A percentile compares a stretch with the other conserved stretches of the same genome.
Evolutionary conservation across 495 filamentous ascomycete species (phyloP).

Genomic region (Penicillium taxi): DNA sequence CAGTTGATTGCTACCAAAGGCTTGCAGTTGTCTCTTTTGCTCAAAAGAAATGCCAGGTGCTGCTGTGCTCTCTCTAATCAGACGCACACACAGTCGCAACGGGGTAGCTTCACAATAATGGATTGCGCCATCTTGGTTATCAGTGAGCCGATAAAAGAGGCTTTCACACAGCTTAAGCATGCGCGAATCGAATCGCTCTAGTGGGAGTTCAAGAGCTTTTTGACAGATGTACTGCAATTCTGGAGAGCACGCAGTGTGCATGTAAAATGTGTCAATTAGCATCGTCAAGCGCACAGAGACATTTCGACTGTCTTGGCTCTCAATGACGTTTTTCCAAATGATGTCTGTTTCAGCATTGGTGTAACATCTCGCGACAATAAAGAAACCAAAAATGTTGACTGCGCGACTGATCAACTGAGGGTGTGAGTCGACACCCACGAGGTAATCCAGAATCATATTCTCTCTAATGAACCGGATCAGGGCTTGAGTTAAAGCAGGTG

Average conservation of each 20-base stretch:
- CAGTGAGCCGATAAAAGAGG: slow-evolving; percentile 28
- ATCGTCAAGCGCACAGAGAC: slow-evolving; percentile 71
- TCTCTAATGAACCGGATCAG: slow-evolving; percentile 56
- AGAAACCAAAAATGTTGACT: slow-evolving; percentile 77
- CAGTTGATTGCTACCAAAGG: slow-evolving; percentile 52
- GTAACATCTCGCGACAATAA: slow-evolving; percentile 75
- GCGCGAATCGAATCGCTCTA: slow-evolving; percentile 50
- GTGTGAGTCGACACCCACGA: slow-evolving; percentile 87
- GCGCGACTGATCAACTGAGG: slow-evolving; percentile 77
- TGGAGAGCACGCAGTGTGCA: slow-evolving; percentile 42
- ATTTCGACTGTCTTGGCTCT: slow-evolving; percentile 77
- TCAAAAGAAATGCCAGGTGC: slow-evolving; percentile 30
- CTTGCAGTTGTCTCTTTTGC: slow-evolving; percentile 38
- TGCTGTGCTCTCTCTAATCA: slow-evolving; percentile 57
- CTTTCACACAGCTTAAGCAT: slow-evolving; percentile 41
- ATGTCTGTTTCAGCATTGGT: slow-evolving; percentile 63
- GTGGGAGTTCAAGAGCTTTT: slow-evolving; percentile 62
- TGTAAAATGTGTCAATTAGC: slow-evolving; percentile 55
- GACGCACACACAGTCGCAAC: slow-evolving; percentile 50
- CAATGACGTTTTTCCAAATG: slow-evolving; percentile 76
- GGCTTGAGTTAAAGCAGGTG: slow-evolving; percentile 47
- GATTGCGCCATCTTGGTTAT: slow-evolving; percentile 11
- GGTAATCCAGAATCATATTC: slow-evolving; percentile 68
- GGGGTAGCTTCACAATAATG: slow-evolving; percentile 30
- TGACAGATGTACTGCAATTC: slow-evolving; percentile 61